These are phyloP conservation scores for Salpingoeca rosetta DNA, from an alignment of 78 protist genomes.

Conservation along the genomic window DNA sequence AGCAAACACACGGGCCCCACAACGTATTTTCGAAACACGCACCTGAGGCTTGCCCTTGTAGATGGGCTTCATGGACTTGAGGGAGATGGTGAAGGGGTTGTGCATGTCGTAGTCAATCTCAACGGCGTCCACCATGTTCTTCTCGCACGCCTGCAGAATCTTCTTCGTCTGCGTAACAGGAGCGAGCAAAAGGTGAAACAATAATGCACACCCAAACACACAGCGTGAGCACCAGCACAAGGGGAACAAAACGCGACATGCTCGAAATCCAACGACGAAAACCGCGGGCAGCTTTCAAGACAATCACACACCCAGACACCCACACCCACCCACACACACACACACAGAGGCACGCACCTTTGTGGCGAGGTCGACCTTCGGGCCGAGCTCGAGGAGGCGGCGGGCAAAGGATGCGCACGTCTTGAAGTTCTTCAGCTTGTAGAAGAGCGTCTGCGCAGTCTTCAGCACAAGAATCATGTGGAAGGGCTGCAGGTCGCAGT, in stretches of 20 bases:
- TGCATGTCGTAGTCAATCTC: slow-evolving; percentile 66
- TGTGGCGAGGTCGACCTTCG: slow-evolving; percentile 41
- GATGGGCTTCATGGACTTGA: slow-evolving; percentile 50
- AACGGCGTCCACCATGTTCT: slow-evolving; percentile 22
- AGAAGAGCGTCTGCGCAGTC: slow-evolving; percentile 12
- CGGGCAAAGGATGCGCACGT: slow-evolving; percentile 70
- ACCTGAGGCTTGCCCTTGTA: too few relatives aligned
- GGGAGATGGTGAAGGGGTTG: slow-evolving; percentile 81
- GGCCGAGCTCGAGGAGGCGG: slow-evolving; percentile 71
- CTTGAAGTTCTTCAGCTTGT: slow-evolving; percentile 53
- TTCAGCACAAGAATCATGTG: slow-evolving; percentile 59
- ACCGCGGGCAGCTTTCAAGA: too few relatives aligned
- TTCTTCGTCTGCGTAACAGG: slow-evolving; percentile 42
- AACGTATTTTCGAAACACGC: too few relatives aligned
- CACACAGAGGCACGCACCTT: background rate
- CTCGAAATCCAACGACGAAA: too few relatives aligned
- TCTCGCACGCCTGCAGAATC: slow-evolving; percentile 51
- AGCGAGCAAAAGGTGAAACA: background rate
- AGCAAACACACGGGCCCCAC: too few relatives aligned
- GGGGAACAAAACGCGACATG: too few relatives aligned
- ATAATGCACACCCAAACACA: too few relatives aligned
- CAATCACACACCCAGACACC: too few relatives aligned
- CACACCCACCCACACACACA: too few relatives aligned
- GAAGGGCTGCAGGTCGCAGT: slow-evolving; percentile 77
- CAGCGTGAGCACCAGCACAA: too few relatives aligned